A percentile compares a stretch with the other conserved stretches of the same genome.
Evolutionary conservation across 352 stramenopile species (phyloP).

Genomic region (Bremia lactucae): DNA sequence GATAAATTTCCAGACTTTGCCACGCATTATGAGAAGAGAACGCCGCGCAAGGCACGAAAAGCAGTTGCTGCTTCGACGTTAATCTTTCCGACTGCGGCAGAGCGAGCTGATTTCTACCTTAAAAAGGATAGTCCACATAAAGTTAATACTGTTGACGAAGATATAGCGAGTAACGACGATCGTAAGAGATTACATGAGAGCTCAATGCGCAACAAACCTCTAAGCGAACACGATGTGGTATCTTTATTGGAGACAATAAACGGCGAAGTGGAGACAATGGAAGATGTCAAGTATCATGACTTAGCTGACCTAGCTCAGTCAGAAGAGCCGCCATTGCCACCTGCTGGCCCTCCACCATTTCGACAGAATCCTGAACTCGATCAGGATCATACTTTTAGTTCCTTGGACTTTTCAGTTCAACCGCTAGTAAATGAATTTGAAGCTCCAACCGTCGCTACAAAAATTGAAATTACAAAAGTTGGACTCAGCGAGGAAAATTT

Average conservation of each 20-base stretch:
- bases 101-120: slow-evolving; percentile 5
- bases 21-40: slow-evolving; percentile 29
- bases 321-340: slow-evolving; percentile 17
- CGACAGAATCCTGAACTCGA: slow-evolving; percentile 25
- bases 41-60: slow-evolving; percentile 24
- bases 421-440: slow-evolving; percentile 17
- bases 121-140: slow-evolving; percentile 9
- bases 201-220: slow-evolving; percentile 21
- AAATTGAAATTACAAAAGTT: slow-evolving; percentile 9
- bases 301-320: neutral
- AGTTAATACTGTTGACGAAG: slow-evolving; percentile 2
- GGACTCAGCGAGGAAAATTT: slow-evolving; percentile 4
- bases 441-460: slow-evolving; percentile 11
- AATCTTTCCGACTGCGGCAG: slow-evolving; percentile 7
- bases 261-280: slow-evolving; percentile 9
- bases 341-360: slow-evolving; percentile 16
- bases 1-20: slow-evolving; percentile 41
- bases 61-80: neutral
- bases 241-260: slow-evolving; percentile 18
- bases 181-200: slow-evolving; percentile 11
- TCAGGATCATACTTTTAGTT: slow-evolving; percentile 7
- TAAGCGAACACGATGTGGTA: slow-evolving; percentile 27
- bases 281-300: slow-evolving; percentile 1
- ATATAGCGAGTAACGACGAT: slow-evolving; percentile 10
- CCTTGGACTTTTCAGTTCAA: slow-evolving; percentile 19